Evolutionary conservation across 352 stramenopile genomes (phyloP).

Genomic region (Phytophthora ohioensis): DNA sequence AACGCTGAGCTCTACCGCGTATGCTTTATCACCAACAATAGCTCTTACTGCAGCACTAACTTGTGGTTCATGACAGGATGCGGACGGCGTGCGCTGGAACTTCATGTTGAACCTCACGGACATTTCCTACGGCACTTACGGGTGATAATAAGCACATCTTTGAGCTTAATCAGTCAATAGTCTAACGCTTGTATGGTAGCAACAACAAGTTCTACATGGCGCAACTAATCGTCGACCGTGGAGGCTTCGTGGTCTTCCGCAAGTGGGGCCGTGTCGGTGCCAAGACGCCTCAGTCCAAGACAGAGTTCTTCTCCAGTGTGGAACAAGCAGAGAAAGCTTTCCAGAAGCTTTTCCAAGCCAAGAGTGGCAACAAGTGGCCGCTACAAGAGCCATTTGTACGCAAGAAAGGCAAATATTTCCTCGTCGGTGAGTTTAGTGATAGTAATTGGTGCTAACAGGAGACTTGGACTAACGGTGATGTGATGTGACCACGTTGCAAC

Average conservation of each 20-base stretch:
- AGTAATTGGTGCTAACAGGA: no score
- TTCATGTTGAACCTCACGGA: slow-evolving; percentile 79
- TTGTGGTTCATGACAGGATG: slow-evolving; percentile 40
- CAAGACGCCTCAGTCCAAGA: slow-evolving; percentile 52
- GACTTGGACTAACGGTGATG: background rate
- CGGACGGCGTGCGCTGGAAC: slow-evolving; percentile 60
- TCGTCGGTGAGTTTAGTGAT: slow-evolving; percentile 54
- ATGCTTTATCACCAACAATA: background rate
- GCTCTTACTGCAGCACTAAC: slow-evolving; percentile 1
- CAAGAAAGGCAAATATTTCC: slow-evolving; percentile 68
- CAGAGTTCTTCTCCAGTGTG: slow-evolving; percentile 21
- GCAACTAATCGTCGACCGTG: slow-evolving; percentile 63
- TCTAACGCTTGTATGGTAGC: slow-evolving; percentile 31
- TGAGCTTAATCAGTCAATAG: no score
- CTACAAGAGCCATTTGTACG: slow-evolving; percentile 50
- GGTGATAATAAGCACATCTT: slow-evolving; percentile 27
- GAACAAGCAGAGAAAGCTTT: slow-evolving; percentile 52
- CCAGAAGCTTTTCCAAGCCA: slow-evolving; percentile 59
- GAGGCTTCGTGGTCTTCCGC: slow-evolving; percentile 59
- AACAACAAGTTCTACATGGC: slow-evolving; percentile 87
- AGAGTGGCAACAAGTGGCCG: slow-evolving; percentile 75
- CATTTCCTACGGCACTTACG: slow-evolving; percentile 61
- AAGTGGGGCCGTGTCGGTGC: slow-evolving; percentile 77
- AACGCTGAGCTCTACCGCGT: slow-evolving; percentile 43
- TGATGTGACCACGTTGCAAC: slow-evolving; percentile 8